Evolutionary conservation across 2,329 filamentous ascomycete genomes (phyloP), one percentile per base, ranked within the genome.

Genomic region (Neoascochyta sp.): DNA sequence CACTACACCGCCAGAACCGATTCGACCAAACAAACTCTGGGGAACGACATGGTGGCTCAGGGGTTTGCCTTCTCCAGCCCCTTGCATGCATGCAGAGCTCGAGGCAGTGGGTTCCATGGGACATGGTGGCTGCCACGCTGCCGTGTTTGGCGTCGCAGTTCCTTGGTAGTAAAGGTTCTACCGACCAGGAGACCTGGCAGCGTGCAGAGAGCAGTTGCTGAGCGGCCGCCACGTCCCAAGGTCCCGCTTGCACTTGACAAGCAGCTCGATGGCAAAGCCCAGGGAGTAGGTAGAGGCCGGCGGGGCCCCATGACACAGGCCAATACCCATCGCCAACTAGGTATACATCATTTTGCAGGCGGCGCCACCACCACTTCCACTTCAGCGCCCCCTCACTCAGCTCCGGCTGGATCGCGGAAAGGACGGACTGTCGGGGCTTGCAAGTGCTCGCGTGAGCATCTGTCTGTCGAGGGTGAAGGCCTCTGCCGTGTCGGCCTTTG

Each of bases 1-100:
- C 50, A 50, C 54, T 38, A 47, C 54, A 57, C 54, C 52, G 52
- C 54, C 42, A 51, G 36, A 57, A 41, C 47, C 34, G 32, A 38
- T 27, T 30, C 34, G 34, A 36, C 41, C 42, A 45, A 47, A 43
- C 32, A 50, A 42, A 51, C 40, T 56, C 52, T 47, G 47, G 45
- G 53, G 53, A 50, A 47, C 50, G 43, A 32, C 44, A 41, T 36
- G 27, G 43, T 36, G 30, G 34, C 36, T 55, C 53, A 54, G 52
- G 48, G 50, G 52, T 45, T 41, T 48, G 21, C 36, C 36, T 31
- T 24, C 45, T 51, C 34, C 30, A 41, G 47, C 30, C 24, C 36
- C 33, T 30, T 48, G 52, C 47, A 47, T 35, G 22, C 26, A 32
- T 35, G 18, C 24, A 11, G 17, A 25, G 20, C 25, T 13, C 18